Evolutionary conservation across 2,329 filamentous ascomycete species (phyloP).

Genomic region (Teratosphaeria pseudoeucalypti): DNA sequence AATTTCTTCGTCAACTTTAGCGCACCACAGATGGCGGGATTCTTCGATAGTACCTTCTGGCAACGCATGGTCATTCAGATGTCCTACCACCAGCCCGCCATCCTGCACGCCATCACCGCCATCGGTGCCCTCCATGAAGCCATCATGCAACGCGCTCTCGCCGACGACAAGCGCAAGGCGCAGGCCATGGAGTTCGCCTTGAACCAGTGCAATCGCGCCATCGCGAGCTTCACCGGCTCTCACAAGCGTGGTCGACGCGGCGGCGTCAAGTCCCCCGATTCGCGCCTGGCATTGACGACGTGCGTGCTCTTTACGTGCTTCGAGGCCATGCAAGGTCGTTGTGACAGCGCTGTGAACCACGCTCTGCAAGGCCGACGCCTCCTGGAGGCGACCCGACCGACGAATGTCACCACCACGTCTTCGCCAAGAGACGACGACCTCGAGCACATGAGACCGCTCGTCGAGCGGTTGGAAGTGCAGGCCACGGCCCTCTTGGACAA

Average conservation of each 20-base stretch:
- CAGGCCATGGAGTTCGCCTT: slow-evolving; percentile 24
- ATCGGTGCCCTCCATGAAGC: slow-evolving; percentile 25
- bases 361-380: slow-evolving; percentile 21
- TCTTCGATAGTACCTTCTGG: slow-evolving; percentile 25
- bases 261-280: slow-evolving; percentile 11
- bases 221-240: slow-evolving; percentile 17
- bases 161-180: slow-evolving; percentile 20
- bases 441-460: slow-evolving; percentile 23
- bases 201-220: slow-evolving; percentile 24
- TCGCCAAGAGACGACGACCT: slow-evolving; percentile 19
- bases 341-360: slow-evolving; percentile 25
- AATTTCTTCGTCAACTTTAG: slow-evolving; percentile 30
- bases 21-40: slow-evolving; percentile 25
- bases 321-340: slow-evolving; percentile 25
- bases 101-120: slow-evolving; percentile 24
- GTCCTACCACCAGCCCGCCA: slow-evolving; percentile 23
- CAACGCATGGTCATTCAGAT: slow-evolving; percentile 23
- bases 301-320: slow-evolving; percentile 26
- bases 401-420: slow-evolving; percentile 12
- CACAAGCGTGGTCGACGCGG: background rate
- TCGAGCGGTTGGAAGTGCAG: slow-evolving; percentile 24
- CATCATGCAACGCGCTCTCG: slow-evolving; percentile 22
- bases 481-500: slow-evolving; percentile 23
- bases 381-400: slow-evolving; percentile 15
- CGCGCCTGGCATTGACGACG: slow-evolving; percentile 19